Base-by-base conservation (phyloP, 2,329 filamentous ascomycete species). In the Aspergillus brasiliensis region DNA sequence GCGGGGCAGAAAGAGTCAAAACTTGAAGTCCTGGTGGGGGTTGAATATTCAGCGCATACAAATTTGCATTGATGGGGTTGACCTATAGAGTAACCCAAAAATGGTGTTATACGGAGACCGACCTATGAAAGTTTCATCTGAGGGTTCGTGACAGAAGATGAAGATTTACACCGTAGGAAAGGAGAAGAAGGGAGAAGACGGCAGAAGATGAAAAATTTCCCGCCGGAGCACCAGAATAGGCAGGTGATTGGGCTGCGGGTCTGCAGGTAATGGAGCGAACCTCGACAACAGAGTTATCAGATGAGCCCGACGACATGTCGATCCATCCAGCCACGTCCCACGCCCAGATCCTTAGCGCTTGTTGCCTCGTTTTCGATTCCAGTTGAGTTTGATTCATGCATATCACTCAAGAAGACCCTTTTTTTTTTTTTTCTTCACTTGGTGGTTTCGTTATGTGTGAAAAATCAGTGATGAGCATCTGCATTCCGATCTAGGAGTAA, bases 201-300 rank as follows among this genome's bases (percentile, higher is more conserved):
- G 34, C 28, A 38, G 55, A 51, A 31, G 23, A n/a, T 17, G 46
- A 15, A 17, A 34, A 49, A n/a, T 19, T 49, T n/a, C 46, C 23
- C 46, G 28, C 46, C 23, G 46, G n/a, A 25, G 46, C 13, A 10
- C 46, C 23, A 27, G 25, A 49, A 28, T 15, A 28, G 23, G 23
- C 25, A n/a, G n/a, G 37, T 56, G 52, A 59, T 59, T 60, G 58
- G 52, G 23, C 11, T n/a, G 49, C 19, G 21, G 38, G 31, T 15
- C 27, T 52, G 57, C 44, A 25, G 37, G 28, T 42, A 28, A 59
- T 49, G 23, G 37, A 31, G 25, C 23, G 28, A 53, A 34, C 28
- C 28, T 42, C 15, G 11, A 21, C 17, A 21, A 44, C 42, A 56
- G 54, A 53, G 58, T 62, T 62, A 62, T 62, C 61, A 61, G 61